Evolutionary conservation across 1,284 basidiomycete species (phyloP).

Genomic region (Anthracocystis walkeri): DNA sequence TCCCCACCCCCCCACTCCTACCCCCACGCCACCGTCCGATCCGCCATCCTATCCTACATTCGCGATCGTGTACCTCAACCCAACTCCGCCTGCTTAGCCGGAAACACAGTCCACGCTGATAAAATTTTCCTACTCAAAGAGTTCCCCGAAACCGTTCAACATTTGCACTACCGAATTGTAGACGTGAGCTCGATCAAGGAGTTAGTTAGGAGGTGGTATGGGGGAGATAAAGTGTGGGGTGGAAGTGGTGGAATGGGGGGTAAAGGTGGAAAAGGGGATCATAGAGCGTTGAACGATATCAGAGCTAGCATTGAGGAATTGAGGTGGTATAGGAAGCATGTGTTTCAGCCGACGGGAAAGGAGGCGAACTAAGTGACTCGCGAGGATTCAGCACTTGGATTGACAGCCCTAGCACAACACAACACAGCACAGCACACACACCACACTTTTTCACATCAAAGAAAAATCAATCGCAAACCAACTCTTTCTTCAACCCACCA

Average conservation of each 20-base stretch:
- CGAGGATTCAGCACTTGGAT: too few species aligned
- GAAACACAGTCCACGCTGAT: constrained; percentile 84
- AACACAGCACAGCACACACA: constrained; percentile 1
- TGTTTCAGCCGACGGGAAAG: constrained; percentile 65
- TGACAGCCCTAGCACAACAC: background rate
- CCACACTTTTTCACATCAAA: too few species aligned
- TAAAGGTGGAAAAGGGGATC: background rate
- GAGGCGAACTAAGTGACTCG: background rate
- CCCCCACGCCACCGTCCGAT: constrained; percentile 70
- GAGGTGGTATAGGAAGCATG: constrained; percentile 69
- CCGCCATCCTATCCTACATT: constrained; percentile 71
- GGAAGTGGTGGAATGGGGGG: background rate
- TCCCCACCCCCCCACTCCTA: constrained; percentile 31
- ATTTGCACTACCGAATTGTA: constrained; percentile 73
- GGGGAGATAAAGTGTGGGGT: constrained; percentile 69
- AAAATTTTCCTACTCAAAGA: constrained; percentile 78
- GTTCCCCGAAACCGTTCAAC: constrained; percentile 76
- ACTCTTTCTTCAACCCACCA: too few species aligned
- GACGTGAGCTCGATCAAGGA: constrained; percentile 78
- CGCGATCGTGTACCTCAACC: constrained; percentile 71
- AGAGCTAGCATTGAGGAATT: constrained; percentile 77
- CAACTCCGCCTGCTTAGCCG: constrained; percentile 78
- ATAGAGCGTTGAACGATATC: constrained; percentile 83
- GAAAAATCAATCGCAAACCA: background rate
- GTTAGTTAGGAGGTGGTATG: constrained; percentile 83